phyloP scores from a whole-genome alignment of 2,329 filamentous ascomycete species.

The Alternaria solani region DNA sequence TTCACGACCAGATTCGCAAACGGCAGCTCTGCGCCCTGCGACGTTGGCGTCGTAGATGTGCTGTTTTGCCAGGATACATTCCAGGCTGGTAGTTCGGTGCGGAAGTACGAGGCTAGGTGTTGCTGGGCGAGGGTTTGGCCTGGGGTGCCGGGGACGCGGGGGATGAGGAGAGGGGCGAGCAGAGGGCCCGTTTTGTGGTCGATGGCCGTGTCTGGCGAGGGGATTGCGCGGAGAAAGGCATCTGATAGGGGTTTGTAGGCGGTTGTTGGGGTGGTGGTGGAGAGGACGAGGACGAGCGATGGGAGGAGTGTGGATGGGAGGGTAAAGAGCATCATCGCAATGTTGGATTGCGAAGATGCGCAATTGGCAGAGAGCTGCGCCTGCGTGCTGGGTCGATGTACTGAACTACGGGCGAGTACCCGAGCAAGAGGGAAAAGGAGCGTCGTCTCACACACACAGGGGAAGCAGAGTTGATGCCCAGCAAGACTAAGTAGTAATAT shows the following conservation, averaged over 20 bases:
- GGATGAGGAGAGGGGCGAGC: slow-evolving; percentile 84
- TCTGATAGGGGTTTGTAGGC: slow-evolving; percentile 75
- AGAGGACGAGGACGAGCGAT: slow-evolving; percentile 16
- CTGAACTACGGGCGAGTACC: not conserved
- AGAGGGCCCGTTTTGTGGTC: slow-evolving; percentile 78
- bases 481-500: not conserved
- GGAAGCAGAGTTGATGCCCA: not conserved
- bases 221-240: slow-evolving; percentile 73
- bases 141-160: slow-evolving; percentile 86
- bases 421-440: not conserved
- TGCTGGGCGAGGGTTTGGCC: slow-evolving; percentile 76
- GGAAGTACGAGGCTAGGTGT: slow-evolving; percentile 88
- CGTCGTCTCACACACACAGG: not conserved
- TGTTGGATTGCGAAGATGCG: not conserved
- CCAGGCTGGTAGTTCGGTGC: slow-evolving; percentile 78
- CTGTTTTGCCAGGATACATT: slow-evolving; percentile 85
- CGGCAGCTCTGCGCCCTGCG: slow-evolving; percentile 73
- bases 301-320: slow-evolving; percentile 12
- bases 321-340: slow-evolving; percentile 31
- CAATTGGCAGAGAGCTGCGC: not conserved
- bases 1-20: slow-evolving; percentile 88
- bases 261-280: slow-evolving; percentile 21
- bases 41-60: slow-evolving; percentile 81
- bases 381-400: not conserved
- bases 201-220: slow-evolving; percentile 76